phyloP scores from a whole-genome alignment of 306 rosid genomes.

The Pachyrhizus erosus region DNA sequence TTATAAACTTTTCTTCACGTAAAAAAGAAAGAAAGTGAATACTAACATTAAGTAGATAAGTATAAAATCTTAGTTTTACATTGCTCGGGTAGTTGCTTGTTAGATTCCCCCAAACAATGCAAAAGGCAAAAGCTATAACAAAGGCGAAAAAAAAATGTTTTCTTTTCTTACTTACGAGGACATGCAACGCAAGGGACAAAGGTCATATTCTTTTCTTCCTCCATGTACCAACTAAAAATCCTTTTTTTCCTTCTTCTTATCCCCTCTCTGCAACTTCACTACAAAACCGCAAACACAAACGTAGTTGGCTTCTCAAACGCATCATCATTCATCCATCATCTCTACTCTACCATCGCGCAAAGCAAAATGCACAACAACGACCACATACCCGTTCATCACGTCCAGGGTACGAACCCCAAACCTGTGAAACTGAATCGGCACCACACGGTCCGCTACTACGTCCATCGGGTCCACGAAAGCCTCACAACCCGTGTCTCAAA shows the following conservation, averaged over 20 bases:
- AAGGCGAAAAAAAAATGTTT: background rate
- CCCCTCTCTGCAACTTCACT: conserved; percentile 39
- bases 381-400: conserved; percentile 53
- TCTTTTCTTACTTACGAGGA: conserved; percentile 21
- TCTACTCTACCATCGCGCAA: background rate
- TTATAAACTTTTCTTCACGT: no score
- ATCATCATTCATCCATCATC: conserved; percentile 35
- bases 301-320: conserved; percentile 11
- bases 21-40: no score
- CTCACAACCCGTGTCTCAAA: conserved; percentile 76
- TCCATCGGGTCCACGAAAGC: conserved; percentile 81
- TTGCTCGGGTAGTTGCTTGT: no score
- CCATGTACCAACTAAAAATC: conserved; percentile 56
- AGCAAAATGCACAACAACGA: conserved; percentile 48
- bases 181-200: conserved; percentile 37
- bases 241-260: conserved; percentile 3
- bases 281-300: conserved; percentile 21
- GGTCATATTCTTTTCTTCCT: conserved; percentile 70
- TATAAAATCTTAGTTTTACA: background rate
- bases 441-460: conserved; percentile 66
- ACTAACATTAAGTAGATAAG: no score
- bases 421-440: conserved; percentile 65
- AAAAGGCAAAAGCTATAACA: conserved; percentile 12
- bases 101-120: conserved; percentile 34
- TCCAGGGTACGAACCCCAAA: conserved; percentile 22